A percentile compares a stretch with the other conserved stretches of the same genome.
Evolutionary conservation across 2,329 filamentous ascomycete species (phyloP).

Genomic region (Nothophoma quercina): DNA sequence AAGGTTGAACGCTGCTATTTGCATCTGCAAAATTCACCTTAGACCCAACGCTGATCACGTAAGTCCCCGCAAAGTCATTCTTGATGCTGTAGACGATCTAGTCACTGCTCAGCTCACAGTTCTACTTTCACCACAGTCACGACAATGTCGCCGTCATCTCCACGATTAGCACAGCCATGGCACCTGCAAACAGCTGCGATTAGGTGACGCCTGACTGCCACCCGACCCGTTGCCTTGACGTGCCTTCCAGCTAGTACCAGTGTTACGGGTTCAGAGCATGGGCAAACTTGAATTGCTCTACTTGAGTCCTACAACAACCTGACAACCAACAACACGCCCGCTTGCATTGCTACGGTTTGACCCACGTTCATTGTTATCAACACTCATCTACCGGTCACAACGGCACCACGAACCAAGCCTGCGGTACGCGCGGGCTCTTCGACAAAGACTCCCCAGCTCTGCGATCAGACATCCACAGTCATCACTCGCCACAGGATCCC

Average conservation of each 20-base stretch:
- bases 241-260: not conserved
- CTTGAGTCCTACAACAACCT: not conserved
- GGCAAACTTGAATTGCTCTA: not conserved
- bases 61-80: too few species aligned
- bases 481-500: too few species aligned
- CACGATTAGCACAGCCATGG: not conserved
- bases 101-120: not conserved
- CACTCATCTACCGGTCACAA: too few species aligned
- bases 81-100: not conserved
- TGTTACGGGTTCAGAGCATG: not conserved
- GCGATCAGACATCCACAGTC: too few species aligned
- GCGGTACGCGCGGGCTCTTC: too few species aligned
- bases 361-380: not conserved
- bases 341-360: not conserved
- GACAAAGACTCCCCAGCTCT: too few species aligned
- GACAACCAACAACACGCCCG: not conserved
- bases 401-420: too few species aligned
- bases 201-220: not conserved
- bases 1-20: too few species aligned
- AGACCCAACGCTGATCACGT: too few species aligned
- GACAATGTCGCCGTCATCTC: not conserved
- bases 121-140: not conserved
- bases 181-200: not conserved
- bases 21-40: too few species aligned
- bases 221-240: not conserved